These are phyloP conservation scores for Terana coerulea DNA, from an alignment of 768 basidiomycete species.

Conservation along the genomic window DNA sequence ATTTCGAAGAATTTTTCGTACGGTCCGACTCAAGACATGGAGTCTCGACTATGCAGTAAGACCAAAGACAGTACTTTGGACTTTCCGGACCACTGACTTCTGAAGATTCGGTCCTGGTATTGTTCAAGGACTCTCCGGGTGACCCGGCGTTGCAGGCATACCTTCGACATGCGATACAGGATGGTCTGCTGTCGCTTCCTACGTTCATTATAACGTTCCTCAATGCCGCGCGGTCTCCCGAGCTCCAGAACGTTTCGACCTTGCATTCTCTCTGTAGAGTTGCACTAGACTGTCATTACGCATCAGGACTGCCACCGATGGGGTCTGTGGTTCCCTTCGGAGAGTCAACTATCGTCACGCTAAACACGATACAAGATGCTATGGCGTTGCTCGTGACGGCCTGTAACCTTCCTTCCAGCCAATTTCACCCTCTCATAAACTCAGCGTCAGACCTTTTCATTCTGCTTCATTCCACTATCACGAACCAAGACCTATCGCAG, in stretches of 20 bases:
- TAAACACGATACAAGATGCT: constrained; percentile 58
- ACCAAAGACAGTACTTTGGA: constrained; percentile 7
- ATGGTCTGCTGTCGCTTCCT: constrained; percentile 51
- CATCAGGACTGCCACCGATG: constrained; percentile 46
- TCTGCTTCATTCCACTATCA: constrained; percentile 56
- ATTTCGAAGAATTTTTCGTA: constrained; percentile 45
- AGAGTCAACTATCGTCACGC: constrained; percentile 44
- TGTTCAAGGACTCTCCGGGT: constrained; percentile 69
- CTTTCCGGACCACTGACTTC: background rate
- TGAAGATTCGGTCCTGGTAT: constrained; percentile 63
- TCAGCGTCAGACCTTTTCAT: constrained; percentile 64
- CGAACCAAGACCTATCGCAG: constrained; percentile 60
- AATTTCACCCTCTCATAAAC: constrained; percentile 53
- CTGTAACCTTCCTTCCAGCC: constrained; percentile 44
- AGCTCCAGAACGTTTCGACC: constrained; percentile 61
- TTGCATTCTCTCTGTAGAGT: constrained; percentile 67
- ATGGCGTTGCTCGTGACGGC: constrained; percentile 56
- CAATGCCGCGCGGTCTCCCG: constrained; percentile 59
- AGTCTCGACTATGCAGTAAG: constrained; percentile 61
- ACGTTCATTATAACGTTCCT: constrained; percentile 65
- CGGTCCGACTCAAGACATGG: constrained; percentile 40
- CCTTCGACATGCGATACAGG: constrained; percentile 53
- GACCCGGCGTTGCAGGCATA: constrained; percentile 66
- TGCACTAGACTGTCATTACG: constrained; percentile 60
- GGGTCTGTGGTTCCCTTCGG: constrained; percentile 52